Conservation (phyloP, 495 filamentous ascomycete species). For the Lindgomyces ingoldianus region DNA sequence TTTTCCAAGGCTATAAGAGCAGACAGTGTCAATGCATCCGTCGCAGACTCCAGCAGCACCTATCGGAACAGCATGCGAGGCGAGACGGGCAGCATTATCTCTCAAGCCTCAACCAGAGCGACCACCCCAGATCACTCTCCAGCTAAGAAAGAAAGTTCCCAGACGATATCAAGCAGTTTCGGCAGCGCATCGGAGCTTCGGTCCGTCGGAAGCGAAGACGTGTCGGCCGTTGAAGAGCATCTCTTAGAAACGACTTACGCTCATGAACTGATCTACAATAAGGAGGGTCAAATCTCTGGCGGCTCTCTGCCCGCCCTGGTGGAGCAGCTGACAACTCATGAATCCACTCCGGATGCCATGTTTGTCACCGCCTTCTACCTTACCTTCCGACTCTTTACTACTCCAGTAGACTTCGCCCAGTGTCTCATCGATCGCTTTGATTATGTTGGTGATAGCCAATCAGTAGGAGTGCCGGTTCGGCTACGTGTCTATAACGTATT, state of each 20-base stretch:
- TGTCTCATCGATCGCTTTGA: conserved; percentile 87
- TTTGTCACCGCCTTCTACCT: conserved; percentile 96
- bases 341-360: conserved; percentile 87
- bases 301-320: conserved; percentile 89
- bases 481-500: conserved; percentile 93
- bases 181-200: conserved; percentile 44
- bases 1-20: conserved; percentile 39
- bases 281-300: conserved; percentile 91
- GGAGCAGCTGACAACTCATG: conserved; percentile 88
- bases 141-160: conserved; percentile 40
- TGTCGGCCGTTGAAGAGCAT: conserved; percentile 75
- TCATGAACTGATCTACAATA: conserved; percentile 88
- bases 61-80: conserved; percentile 72
- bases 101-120: conserved; percentile 81
- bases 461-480: conserved; percentile 75
- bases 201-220: conserved; percentile 61
- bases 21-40: conserved; percentile 55
- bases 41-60: conserved; percentile 68
- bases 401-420: conserved; percentile 75
- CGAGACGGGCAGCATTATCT: conserved; percentile 78
- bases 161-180: conserved; percentile 44
- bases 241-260: conserved; percentile 82
- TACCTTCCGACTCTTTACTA: conserved; percentile 93
- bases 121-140: conserved; percentile 76
- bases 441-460: conserved; percentile 76